phyloP scores from a whole-genome alignment of 768 basidiomycete genomes.

The Pulveroboletus frians region DNA sequence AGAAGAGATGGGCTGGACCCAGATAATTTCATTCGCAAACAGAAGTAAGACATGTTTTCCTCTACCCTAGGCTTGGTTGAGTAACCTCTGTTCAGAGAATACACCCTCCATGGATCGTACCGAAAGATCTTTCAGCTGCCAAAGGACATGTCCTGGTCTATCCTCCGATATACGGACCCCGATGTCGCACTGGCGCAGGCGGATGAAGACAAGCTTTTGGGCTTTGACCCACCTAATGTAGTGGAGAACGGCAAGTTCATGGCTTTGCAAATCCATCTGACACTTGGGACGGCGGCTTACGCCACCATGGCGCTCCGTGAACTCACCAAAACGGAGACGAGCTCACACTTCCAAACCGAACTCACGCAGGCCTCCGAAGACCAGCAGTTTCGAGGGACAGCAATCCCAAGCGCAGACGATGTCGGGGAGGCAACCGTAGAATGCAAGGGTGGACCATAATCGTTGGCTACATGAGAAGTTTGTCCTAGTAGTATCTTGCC shows the following conservation, averaged over 20 bases:
- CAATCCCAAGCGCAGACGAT: conserved; percentile 21
- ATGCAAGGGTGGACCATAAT: conserved; percentile 1
- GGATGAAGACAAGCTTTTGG: conserved; percentile 89
- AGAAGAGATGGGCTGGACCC: conserved; percentile 84
- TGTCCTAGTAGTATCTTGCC: neutral
- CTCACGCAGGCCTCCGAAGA: conserved; percentile 77
- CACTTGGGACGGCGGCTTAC: conserved; percentile 88
- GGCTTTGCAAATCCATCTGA: conserved; percentile 80
- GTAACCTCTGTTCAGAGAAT: conserved; percentile 55
- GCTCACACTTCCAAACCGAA: conserved; percentile 81
- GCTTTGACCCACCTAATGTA: conserved; percentile 65
- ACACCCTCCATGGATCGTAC: conserved; percentile 89
- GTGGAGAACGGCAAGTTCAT: conserved; percentile 74
- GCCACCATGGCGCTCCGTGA: conserved; percentile 98
- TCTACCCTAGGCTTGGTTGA: conserved; percentile 5
- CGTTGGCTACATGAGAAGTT: neutral
- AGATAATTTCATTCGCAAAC: conserved; percentile 82
- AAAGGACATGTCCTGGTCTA: conserved; percentile 72
- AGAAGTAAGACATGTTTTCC: conserved; percentile 54
- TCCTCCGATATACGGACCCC: conserved; percentile 87
- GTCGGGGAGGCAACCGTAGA: conserved; percentile 15
- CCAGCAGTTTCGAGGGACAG: conserved; percentile 67
- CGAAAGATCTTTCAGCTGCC: conserved; percentile 88
- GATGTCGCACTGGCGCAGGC: conserved; percentile 88
- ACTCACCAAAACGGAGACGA: conserved; percentile 93